phyloP scores from a whole-genome alignment of 1,139 yeast genomes.

The Diutina neorugosa region DNA sequence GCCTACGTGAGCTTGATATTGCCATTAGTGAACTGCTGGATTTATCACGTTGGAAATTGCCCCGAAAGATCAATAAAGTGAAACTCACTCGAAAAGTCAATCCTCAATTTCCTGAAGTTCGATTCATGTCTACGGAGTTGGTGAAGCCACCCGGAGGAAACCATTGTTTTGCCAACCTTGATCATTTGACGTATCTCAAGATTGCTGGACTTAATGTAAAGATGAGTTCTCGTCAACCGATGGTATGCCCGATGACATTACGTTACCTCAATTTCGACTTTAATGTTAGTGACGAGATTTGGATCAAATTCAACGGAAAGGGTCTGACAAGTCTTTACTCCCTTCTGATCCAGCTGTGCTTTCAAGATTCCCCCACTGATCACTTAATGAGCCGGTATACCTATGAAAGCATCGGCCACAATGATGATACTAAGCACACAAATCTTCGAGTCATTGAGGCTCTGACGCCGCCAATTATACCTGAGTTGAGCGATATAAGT shows the following conservation, averaged over 20 bases:
- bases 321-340: not conserved
- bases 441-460: not conserved
- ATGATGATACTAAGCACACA: not conserved
- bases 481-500: not conserved
- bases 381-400: not conserved
- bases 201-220: not conserved
- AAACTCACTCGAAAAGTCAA: not conserved
- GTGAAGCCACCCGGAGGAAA: not conserved
- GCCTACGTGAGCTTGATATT: not conserved
- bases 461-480: not conserved
- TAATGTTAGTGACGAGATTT: not conserved
- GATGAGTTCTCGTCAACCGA: not conserved
- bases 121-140: not conserved
- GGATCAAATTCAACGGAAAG: not conserved
- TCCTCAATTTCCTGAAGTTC: not conserved
- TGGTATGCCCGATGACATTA: not conserved
- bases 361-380: not conserved
- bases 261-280: not conserved
- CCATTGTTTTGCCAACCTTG: not conserved
- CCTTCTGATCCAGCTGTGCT: not conserved
- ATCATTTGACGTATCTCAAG: not conserved
- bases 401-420: not conserved
- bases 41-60: not conserved
- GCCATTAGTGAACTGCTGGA: not conserved
- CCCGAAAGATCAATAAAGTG: not conserved